These are phyloP conservation scores for Candida nemodendra DNA, from an alignment of 805 yeast species.

Conservation along the genomic window DNA sequence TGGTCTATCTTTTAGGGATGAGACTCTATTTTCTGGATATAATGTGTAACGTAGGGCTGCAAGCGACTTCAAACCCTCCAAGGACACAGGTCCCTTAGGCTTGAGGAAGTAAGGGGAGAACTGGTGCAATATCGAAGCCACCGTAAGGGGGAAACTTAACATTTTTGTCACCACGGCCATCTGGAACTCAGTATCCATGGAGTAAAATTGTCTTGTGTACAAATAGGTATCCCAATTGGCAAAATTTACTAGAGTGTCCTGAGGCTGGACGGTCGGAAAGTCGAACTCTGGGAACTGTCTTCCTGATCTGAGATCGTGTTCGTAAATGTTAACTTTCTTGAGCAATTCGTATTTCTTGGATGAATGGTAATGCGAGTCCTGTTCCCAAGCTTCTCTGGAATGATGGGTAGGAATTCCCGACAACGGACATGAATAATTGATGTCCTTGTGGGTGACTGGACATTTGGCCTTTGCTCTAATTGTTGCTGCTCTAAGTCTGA, in stretches of 20 bases:
- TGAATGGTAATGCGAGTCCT: conserved; percentile 70
- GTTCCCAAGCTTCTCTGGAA: conserved; percentile 83
- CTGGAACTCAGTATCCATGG: conserved; percentile 97
- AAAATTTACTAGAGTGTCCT: conserved; percentile 73
- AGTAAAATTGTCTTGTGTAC: conserved; percentile 87
- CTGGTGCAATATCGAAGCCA: conserved; percentile 79
- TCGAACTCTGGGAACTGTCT: conserved; percentile 94
- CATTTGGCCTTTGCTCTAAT: conserved; percentile 86
- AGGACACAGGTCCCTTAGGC: conserved; percentile 83
- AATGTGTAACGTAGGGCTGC: conserved; percentile 91
- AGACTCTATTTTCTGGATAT: conserved; percentile 65
- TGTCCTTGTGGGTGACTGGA: conserved; percentile 81
- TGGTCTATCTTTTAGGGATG: conserved; percentile 77
- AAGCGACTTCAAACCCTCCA: conserved; percentile 90
- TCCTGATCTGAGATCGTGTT: conserved; percentile 92
- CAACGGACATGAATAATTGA: conserved; percentile 83
- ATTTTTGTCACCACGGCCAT: conserved; percentile 93
- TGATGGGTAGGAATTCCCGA: conserved; percentile 98
- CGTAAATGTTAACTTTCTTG: conserved; percentile 86
- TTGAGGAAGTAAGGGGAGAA: conserved; percentile 78
- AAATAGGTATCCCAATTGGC: conserved; percentile 90
- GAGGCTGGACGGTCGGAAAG: conserved; percentile 78
- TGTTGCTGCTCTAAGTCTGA: conserved; percentile 87
- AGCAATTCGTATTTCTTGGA: conserved; percentile 66
- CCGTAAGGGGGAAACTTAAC: conserved; percentile 88